Percentiles rank a stretch among this genome's conserved stretches.
These are phyloP conservation scores for Cucurbita maxima DNA, from an alignment of 306 rosid genomes.

Conservation along the genomic window DNA sequence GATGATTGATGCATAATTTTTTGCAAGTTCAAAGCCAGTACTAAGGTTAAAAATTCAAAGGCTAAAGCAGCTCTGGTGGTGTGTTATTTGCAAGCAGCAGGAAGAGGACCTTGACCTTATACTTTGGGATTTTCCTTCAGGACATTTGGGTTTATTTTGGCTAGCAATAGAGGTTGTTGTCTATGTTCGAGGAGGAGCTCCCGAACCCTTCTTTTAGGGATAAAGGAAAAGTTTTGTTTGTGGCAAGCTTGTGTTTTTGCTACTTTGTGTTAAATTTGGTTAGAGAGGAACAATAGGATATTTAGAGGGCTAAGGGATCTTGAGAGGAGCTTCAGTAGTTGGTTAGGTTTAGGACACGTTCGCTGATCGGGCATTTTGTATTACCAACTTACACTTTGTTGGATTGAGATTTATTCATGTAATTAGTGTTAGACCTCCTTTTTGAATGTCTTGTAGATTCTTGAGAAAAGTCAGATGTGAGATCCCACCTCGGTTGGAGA, in stretches of 20 bases:
- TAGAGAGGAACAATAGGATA: no score
- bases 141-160: background rate
- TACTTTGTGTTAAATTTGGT: background rate
- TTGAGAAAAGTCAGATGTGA: no score
- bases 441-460: background rate
- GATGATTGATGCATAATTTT: background rate
- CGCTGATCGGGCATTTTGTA: background rate
- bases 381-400: background rate
- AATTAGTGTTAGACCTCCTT: background rate
- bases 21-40: background rate
- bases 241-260: background rate
- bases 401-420: background rate
- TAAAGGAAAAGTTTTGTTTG: background rate
- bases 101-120: background rate
- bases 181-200: no score
- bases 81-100: background rate
- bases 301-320: background rate
- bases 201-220: background rate
- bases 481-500: no score
- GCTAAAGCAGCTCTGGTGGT: background rate
- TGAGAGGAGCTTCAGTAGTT: background rate
- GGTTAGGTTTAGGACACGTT: background rate
- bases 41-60: background rate
- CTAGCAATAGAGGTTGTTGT: background rate
- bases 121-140: background rate